Evolutionary conservation across 352 stramenopile genomes (phyloP).

Genomic region (Elongisporangium prolatum): DNA sequence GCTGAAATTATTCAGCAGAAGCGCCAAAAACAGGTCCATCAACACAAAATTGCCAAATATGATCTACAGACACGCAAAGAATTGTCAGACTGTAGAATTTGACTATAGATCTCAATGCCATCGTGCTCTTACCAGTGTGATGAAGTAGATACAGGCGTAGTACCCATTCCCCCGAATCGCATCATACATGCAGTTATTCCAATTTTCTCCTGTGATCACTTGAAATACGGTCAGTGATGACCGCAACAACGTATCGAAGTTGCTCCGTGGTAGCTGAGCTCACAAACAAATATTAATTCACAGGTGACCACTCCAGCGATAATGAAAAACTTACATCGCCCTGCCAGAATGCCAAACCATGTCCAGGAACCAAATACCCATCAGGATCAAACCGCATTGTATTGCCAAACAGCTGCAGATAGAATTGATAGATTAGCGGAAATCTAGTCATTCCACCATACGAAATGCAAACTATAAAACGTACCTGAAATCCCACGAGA

Average conservation of each 20-base stretch:
- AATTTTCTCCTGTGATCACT: constrained; percentile 94
- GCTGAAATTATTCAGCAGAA: constrained; percentile 90
- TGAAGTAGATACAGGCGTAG: constrained; percentile 77
- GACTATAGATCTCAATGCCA: too few species aligned
- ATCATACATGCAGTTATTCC: constrained; percentile 94
- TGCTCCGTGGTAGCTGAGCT: constrained; percentile 69
- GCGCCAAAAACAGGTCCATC: constrained; percentile 93
- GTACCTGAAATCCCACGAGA: constrained; percentile 83
- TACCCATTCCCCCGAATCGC: constrained; percentile 74
- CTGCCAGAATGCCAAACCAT: constrained; percentile 55
- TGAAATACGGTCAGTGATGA: constrained; percentile 88
- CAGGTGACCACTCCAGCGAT: too few species aligned
- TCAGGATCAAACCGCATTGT: constrained; percentile 89
- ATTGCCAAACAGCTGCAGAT: constrained; percentile 93
- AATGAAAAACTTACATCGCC: constrained; percentile 34
- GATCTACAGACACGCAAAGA: constrained; percentile 41
- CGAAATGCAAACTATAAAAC: background rate
- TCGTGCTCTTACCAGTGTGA: constrained; percentile 51
- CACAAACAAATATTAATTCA: too few species aligned
- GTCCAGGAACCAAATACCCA: constrained; percentile 47
- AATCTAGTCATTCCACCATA: background rate
- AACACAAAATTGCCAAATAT: constrained; percentile 90
- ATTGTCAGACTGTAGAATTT: too few species aligned
- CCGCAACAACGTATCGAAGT: constrained; percentile 88
- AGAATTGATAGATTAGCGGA: background rate